phyloP scores from a whole-genome alignment of 1,284 basidiomycete genomes.

The Kwoniella shivajii region DNA sequence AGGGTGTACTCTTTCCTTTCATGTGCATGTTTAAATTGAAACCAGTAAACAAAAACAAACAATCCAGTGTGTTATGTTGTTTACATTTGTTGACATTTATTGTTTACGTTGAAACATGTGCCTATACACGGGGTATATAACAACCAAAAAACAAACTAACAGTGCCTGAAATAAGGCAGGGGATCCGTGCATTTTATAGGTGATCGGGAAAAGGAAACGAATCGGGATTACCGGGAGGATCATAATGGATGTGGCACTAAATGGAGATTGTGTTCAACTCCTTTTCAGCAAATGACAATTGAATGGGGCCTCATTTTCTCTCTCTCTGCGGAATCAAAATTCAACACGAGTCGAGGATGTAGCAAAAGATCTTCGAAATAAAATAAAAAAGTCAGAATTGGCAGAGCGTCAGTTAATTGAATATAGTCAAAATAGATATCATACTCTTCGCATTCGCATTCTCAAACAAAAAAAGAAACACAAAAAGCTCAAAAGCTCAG shows the following conservation, averaged over 20 bases:
- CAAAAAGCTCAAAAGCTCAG: not conserved
- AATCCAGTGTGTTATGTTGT: not conserved
- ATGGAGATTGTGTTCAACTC: not conserved
- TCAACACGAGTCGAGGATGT: not conserved
- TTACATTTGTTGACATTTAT: not conserved
- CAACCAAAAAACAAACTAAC: not conserved
- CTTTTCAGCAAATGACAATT: not conserved
- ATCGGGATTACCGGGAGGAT: constrained; percentile 2
- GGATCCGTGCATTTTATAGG: no score
- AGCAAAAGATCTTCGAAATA: no score
- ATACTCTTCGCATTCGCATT: no score
- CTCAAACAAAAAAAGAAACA: no score
- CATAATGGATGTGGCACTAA: not conserved
- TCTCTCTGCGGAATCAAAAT: not conserved
- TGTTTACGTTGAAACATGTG: constrained; percentile 4
- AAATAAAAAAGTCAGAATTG: no score
- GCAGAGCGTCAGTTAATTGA: no score
- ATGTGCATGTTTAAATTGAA: no score
- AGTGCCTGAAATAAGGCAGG: no score
- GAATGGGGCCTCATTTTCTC: not conserved
- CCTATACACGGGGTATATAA: constrained; percentile 4
- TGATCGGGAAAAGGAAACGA: not conserved
- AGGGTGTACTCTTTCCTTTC: no score
- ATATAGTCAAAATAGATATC: no score
- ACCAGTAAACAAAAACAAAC: constrained; percentile 1